Conservation (phyloP, 2,329 filamentous ascomycete species). For the Trichothecium sympodiale region DNA sequence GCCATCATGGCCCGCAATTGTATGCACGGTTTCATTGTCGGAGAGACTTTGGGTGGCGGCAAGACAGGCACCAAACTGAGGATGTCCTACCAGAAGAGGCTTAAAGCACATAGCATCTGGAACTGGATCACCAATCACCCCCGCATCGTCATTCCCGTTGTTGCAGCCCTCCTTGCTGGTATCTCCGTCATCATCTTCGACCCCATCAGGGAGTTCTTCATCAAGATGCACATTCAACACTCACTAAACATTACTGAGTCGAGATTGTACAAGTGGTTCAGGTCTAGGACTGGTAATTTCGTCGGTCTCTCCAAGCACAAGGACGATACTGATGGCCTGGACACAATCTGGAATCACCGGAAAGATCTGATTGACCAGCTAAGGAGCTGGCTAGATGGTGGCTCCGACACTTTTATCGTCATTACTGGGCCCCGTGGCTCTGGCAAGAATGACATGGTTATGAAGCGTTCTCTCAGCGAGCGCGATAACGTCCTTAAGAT, state of each 20-base stretch:
- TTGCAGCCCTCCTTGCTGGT: constrained; percentile 72
- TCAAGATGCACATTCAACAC: constrained; percentile 75
- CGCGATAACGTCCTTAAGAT: constrained; percentile 71
- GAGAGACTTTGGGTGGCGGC: constrained; percentile 60
- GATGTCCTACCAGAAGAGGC: constrained; percentile 71
- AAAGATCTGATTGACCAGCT: constrained; percentile 74
- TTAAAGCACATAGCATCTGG: constrained; percentile 68
- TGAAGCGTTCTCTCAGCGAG: constrained; percentile 71
- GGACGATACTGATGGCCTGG: constrained; percentile 57
- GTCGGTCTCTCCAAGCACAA: constrained; percentile 42
- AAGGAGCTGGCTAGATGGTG: constrained; percentile 77
- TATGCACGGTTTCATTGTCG: constrained; percentile 71
- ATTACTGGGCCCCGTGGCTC: constrained; percentile 87
- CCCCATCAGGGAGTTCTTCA: constrained; percentile 86
- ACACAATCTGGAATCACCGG: constrained; percentile 79
- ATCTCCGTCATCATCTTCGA: constrained; percentile 86
- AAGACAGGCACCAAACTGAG: constrained; percentile 66
- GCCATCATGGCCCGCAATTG: constrained; percentile 88
- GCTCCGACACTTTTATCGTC: constrained; percentile 83
- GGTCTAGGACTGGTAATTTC: constrained; percentile 49
- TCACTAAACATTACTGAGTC: constrained; percentile 66
- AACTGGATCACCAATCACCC: constrained; percentile 84
- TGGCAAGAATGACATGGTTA: constrained; percentile 77
- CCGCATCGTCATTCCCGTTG: constrained; percentile 70
- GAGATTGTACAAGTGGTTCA: constrained; percentile 69